Percentiles rank a stretch among this genome's conserved stretches.
Conservation (phyloP, 2,329 filamentous ascomycete genomes). For the Zasmidium angulare region DNA sequence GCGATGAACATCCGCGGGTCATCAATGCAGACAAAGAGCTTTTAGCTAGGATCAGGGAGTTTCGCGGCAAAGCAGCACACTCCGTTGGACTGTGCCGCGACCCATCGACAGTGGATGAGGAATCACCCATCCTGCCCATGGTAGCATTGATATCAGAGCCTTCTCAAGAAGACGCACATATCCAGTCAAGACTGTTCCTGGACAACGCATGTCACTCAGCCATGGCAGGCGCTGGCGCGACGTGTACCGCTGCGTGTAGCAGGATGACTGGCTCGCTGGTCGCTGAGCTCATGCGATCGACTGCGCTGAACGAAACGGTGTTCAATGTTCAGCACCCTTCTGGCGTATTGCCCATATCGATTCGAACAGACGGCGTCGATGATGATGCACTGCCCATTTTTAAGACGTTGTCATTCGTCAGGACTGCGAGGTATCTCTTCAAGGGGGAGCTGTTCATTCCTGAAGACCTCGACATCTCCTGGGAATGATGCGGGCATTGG, state of each 20-base stretch:
- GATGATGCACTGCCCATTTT: conserved; percentile 11
- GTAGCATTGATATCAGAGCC: conserved; percentile 14
- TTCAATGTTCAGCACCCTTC: conserved; percentile 19
- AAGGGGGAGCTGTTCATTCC: conserved; percentile 15
- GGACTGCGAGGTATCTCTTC: conserved; percentile 18
- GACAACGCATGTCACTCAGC: conserved; percentile 20
- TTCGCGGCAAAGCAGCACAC: conserved; percentile 18
- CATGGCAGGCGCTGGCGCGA: conserved; percentile 21
- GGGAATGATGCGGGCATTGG: background rate
- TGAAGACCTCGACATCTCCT: conserved; percentile 11
- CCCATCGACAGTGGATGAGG: conserved; percentile 15
- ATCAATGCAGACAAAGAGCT: conserved; percentile 14
- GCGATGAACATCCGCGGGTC: conserved; percentile 16
- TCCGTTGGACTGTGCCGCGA: conserved; percentile 16
- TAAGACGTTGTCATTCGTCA: conserved; percentile 15
- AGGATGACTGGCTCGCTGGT: conserved; percentile 15
- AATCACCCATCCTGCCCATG: conserved; percentile 21
- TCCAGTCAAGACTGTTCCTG: conserved; percentile 17
- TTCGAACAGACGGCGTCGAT: conserved; percentile 4
- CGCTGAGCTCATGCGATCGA: conserved; percentile 7
- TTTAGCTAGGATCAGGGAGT: conserved; percentile 10
- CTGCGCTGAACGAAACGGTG: conserved; percentile 5
- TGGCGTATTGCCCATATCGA: conserved; percentile 17
- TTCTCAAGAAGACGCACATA: conserved; percentile 11
- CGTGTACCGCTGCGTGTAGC: conserved; percentile 20